Base-by-base conservation (phyloP, 202 grass and related monocot species). In the Musa balbisiana region DNA sequence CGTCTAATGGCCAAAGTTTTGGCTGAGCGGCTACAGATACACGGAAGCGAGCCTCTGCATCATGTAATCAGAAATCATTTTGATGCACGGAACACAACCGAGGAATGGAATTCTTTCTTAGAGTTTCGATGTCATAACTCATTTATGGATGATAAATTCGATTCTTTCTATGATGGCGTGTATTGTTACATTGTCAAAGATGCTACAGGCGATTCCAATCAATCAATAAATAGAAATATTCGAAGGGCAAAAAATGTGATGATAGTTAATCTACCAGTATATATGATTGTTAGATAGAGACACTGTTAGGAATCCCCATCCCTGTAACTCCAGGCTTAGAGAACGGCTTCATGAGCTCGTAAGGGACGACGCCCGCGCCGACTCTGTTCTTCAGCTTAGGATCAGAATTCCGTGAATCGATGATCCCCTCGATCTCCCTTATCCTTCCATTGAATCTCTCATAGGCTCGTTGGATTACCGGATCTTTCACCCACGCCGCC, bases 221-320 rank as follows among this genome's bases (percentile, higher is more conserved):
- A 43, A 43, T 43, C 33, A 6, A 43, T 43, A 43, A 43, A 43
- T 43, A 8, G 33, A 43, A 43, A 43, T 43, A 6, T 43, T 43
- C 5, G 33, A 43, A 43, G 33, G 33, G 6, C 0, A 43, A 43
- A 23, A 43, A 43, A 43, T 43, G 33, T 6, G 33, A 6, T 43
- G 33, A 43, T 43, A 6, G 33, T 43, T 43, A 43, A 43, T 5
- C 33, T 0, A 43, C 33, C 33, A 43, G 33, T 43, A 43, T 3
- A 3, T 43, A 58, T 58, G 55, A 71, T 8, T 51, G 25, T 86
- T 51, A 91, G 26, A 97, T 92, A 20, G 87, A 84, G 0, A 84
- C 84, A 76, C 86, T 97, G 52, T 87, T 97, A 19, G 90, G 90
- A 27, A 93, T 87, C 51, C 90, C 93, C 80, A n/a, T 91, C 58